Conservation (phyloP, 768 basidiomycete genomes). For the Termitomyces eurrhizus region DNA sequence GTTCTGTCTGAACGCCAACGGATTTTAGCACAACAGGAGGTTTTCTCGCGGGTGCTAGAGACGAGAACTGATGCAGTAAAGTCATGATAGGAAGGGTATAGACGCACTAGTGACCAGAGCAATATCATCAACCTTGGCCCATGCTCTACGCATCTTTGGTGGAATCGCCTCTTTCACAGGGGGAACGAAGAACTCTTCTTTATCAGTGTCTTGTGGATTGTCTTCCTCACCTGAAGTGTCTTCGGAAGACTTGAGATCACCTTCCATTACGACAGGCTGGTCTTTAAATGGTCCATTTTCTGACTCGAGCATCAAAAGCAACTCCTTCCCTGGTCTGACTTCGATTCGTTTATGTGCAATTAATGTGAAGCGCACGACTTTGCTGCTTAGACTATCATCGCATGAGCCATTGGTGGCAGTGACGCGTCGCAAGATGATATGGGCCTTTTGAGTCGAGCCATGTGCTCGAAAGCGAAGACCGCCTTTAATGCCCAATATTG, state of each 20-base stretch:
- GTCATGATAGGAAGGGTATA: background rate
- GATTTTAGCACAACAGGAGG: conserved; percentile 27
- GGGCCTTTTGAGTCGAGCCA: conserved; percentile 63
- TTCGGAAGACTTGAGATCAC: conserved; percentile 35
- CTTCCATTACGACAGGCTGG: conserved; percentile 56
- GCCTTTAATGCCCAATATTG: conserved; percentile 60
- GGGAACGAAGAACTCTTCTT: conserved; percentile 30
- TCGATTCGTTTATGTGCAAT: conserved; percentile 69
- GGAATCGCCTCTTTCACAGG: conserved; percentile 39
- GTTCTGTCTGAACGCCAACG: conserved; percentile 39
- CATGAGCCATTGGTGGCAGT: conserved; percentile 40
- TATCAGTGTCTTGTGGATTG: conserved; percentile 34
- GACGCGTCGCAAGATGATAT: conserved; percentile 64
- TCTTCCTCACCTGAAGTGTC: conserved; percentile 37
- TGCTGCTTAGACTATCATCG: conserved; percentile 34
- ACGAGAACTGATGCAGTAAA: conserved; percentile 1
- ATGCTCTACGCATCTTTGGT: conserved; percentile 63
- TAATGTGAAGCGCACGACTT: conserved; percentile 53
- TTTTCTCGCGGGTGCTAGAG: conserved; percentile 8
- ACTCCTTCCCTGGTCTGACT: conserved; percentile 67
- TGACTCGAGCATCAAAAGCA: conserved; percentile 55
- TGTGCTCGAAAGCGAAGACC: conserved; percentile 62
- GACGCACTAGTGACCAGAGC: conserved; percentile 36
- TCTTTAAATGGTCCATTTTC: conserved; percentile 53
- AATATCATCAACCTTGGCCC: conserved; percentile 48